A percentile compares a stretch with the other conserved stretches of the same genome.
phyloP scores from a whole-genome alignment of 2,329 filamentous ascomycete genomes.

The Elsinoe fawcettii region DNA sequence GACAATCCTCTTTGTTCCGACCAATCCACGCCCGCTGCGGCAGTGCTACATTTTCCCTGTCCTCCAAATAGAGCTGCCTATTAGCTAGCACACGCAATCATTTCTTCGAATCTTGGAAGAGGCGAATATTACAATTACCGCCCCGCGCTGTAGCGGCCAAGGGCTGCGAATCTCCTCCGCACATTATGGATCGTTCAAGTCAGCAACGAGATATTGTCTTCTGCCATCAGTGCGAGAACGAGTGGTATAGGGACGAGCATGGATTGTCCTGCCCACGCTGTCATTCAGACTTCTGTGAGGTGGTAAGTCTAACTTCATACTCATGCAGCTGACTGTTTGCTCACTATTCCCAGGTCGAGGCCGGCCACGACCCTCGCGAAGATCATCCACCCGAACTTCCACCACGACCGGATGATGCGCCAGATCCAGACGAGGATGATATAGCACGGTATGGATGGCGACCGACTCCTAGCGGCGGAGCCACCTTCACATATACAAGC shows the following conservation, averaged over 20 bases:
- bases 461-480: slow-evolving; percentile 24
- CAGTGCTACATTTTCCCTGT: background rate
- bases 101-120: background rate
- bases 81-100: background rate
- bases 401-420: slow-evolving; percentile 42
- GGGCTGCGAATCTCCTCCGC: background rate
- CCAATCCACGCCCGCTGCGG: background rate
- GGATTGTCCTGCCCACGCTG: slow-evolving; percentile 72
- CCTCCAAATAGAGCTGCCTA: slow-evolving; percentile 3
- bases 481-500: slow-evolving; percentile 15
- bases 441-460: slow-evolving; percentile 29
- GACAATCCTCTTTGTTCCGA: background rate
- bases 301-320: slow-evolving; percentile 51
- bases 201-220: slow-evolving; percentile 62
- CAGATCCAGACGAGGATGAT: slow-evolving; percentile 43
- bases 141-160: background rate
- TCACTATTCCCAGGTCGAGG: slow-evolving; percentile 34
- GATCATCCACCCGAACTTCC: slow-evolving; percentile 36
- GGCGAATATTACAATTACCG: background rate
- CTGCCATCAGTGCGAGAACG: slow-evolving; percentile 72
- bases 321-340: background rate
- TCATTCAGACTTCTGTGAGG: slow-evolving; percentile 70
- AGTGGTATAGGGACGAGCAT: slow-evolving; percentile 70
- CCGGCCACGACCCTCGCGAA: slow-evolving; percentile 56
- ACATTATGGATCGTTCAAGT: slow-evolving; percentile 2